Evolutionary conservation across 2,329 filamentous ascomycete genomes (phyloP).

Genomic region (Microcyclospora pomicola): DNA sequence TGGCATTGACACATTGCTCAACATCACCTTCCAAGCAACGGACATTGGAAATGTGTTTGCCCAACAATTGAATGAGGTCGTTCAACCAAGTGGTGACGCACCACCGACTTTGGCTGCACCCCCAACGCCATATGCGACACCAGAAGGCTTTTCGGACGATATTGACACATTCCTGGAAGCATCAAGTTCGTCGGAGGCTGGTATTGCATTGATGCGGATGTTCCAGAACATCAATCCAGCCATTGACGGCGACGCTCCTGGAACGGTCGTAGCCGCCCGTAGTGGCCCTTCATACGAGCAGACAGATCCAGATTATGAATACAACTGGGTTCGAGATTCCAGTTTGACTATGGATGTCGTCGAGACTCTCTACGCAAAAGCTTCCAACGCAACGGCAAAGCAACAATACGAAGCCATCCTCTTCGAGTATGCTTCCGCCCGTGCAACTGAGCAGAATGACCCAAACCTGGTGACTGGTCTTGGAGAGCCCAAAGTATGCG

Average conservation of each 20-base stretch:
- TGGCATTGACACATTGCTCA: constrained; percentile 18
- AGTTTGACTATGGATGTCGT: constrained; percentile 20
- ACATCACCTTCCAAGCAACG: constrained; percentile 17
- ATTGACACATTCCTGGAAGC: constrained; percentile 18
- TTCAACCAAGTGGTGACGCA: constrained; percentile 14
- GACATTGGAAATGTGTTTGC: constrained; percentile 17
- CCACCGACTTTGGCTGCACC: constrained; percentile 12
- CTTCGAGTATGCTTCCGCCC: constrained; percentile 16
- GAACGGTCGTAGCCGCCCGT: constrained; percentile 20
- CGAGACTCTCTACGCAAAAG: constrained; percentile 13
- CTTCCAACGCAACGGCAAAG: constrained; percentile 9
- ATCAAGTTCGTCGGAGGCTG: constrained; percentile 11
- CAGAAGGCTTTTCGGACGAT: constrained; percentile 17
- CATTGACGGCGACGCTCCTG: constrained; percentile 15
- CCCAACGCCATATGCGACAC: constrained; percentile 17
- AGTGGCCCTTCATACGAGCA: constrained; percentile 15
- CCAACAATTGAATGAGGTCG: constrained; percentile 11
- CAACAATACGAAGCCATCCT: constrained; percentile 13
- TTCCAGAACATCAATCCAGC: constrained; percentile 22
- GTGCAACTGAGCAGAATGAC: constrained; percentile 21
- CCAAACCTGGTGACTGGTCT: constrained; percentile 19
- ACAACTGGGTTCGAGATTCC: constrained; percentile 21
- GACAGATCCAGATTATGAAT: constrained; percentile 19
- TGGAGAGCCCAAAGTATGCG: constrained; percentile 17
- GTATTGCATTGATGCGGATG: constrained; percentile 15